A percentile compares a stretch with the other conserved stretches of the same genome.
These are phyloP conservation scores for Euphorbia lathyris DNA, from an alignment of 345 rosid species.

Conservation along the genomic window DNA sequence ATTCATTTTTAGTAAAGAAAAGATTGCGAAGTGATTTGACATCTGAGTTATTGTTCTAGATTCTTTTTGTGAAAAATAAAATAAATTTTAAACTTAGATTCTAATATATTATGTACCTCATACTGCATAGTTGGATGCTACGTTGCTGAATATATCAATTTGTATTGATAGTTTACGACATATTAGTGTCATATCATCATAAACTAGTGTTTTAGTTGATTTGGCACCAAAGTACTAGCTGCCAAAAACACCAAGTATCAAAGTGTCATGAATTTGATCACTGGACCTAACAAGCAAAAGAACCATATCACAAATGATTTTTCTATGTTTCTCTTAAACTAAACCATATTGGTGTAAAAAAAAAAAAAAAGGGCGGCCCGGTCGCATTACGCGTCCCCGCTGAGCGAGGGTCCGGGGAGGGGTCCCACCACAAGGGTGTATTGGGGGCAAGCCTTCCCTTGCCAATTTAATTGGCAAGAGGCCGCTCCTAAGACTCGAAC, in stretches of 20 bases:
- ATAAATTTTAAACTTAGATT: neutral
- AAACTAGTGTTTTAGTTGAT: neutral
- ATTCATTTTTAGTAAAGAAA: neutral
- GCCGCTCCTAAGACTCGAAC: too few species aligned
- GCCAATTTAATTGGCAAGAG: too few species aligned
- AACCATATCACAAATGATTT: neutral
- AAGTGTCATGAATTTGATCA: neutral
- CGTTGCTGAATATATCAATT: neutral
- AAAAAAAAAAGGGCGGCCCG: too few species aligned
- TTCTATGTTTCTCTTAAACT: neutral
- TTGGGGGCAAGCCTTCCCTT: too few species aligned
- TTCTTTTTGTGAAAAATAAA: too few species aligned
- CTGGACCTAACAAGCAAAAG: neutral
- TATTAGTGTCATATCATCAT: neutral
- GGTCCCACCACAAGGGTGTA: too few species aligned
- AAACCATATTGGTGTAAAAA: neutral
- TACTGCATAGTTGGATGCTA: neutral
- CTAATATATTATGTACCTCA: neutral
- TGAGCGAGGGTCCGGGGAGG: too few species aligned
- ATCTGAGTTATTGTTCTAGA: neutral
- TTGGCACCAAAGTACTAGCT: neutral
- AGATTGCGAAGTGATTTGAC: neutral
- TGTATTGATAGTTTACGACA: neutral
- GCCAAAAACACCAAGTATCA: neutral
- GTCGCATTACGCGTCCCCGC: too few species aligned